Evolutionary conservation across 345 rosid species (phyloP), one percentile per base, ranked within the genome.

Genomic region (Sisymbrium altissimum): DNA sequence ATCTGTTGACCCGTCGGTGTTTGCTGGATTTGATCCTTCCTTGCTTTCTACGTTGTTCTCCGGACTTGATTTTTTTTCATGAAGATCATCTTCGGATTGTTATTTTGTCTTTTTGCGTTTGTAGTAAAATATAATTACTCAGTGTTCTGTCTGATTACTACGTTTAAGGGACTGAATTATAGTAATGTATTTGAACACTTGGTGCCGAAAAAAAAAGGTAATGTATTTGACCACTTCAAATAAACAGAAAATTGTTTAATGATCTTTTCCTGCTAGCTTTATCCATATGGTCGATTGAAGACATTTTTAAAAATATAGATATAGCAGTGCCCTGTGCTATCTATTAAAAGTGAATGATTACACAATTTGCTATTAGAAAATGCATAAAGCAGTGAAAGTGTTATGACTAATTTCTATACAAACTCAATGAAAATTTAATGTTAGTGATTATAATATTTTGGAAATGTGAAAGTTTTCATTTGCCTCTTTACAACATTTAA

Each of bases 1-100:
- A 52, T 72, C 77, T n/a, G 57, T 73, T 44, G 55, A 63, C 50
- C 66, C 67, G 2, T 74, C 52, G 12, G 72, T 58, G 53, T 66
- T 74, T 55, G 38, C 48, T 57, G 72, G 61, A 27, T 46, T 74
- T 36, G 71, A 74, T n/a, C 78, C 66, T 35, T 65, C 71, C 10
- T 35, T 46, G 71, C 41, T 65, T 17, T 53, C 40, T 23, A 21
- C 71, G 19, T 44, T 65, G 13, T 74, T 74, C 50, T 65, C 58
- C 30, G 78, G 72, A 57, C 58, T 65, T 65, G 66, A 14, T n/a
- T 65, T 64, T 18, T 65, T 72, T 12, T 55, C 63, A 17, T 59
- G 44, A 58, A 30, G 57, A 67, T 54, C 3, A 15, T 8, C n/a
- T 46, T 60, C 36, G 29, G 35, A 27, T 5, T n/a, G 4, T 35